A percentile compares a stretch with the other conserved stretches of the same genome.
Evolutionary conservation across 2,329 filamentous ascomycete species (phyloP).

Genomic region (Sordariomycetes sp.): DNA sequence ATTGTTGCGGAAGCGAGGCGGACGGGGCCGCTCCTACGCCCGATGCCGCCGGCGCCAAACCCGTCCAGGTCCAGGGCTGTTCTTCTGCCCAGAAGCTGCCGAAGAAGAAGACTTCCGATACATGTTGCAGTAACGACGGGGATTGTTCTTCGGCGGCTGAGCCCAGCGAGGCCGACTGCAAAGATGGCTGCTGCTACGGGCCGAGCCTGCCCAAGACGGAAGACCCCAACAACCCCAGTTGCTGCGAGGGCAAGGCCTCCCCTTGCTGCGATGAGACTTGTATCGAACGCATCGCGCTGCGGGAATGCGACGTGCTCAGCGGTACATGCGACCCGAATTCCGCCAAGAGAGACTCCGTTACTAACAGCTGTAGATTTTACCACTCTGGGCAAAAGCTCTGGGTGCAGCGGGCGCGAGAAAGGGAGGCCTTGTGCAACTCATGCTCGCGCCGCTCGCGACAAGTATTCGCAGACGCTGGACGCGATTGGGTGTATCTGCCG

Average conservation of each 20-base stretch:
- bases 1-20: neutral
- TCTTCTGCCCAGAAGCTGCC: neutral
- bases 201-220: neutral
- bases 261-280: constrained; percentile 32
- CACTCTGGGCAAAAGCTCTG: neutral
- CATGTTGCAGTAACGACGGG: neutral
- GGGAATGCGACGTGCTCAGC: constrained; percentile 19
- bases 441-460: neutral
- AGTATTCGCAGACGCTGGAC: constrained; percentile 30
- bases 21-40: neutral
- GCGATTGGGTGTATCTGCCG: constrained; percentile 44
- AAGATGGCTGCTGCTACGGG: neutral
- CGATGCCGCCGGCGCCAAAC: neutral
- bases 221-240: constrained; percentile 13
- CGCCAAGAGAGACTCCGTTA: neutral
- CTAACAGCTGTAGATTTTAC: neutral
- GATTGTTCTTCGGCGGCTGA: neutral
- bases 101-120: neutral
- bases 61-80: neutral
- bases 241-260: constrained; percentile 27
- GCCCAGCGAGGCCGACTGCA: neutral
- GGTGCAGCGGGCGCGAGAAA: neutral
- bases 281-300: constrained; percentile 30
- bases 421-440: neutral
- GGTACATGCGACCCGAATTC: neutral